Percentiles rank a stretch among this genome's conserved stretches.
Evolutionary conservation across 768 basidiomycete genomes (phyloP).

Genomic region (Pleurotus eryngii): DNA sequence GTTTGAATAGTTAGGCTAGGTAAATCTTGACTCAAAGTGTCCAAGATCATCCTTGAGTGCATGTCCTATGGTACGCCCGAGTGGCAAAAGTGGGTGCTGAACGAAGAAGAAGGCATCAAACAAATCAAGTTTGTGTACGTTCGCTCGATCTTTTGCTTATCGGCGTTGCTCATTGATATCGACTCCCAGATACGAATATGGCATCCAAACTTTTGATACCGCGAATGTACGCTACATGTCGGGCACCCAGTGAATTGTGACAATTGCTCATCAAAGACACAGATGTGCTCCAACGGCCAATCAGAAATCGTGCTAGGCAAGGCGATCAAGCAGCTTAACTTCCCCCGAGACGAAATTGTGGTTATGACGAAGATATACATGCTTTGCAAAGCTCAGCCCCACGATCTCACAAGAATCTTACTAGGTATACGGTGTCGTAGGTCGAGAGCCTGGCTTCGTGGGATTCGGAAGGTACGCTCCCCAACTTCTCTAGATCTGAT

Average conservation of each 20-base stretch:
- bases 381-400: not conserved
- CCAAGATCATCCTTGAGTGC: conserved; percentile 60
- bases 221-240: conserved; percentile 33
- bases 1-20: conserved; percentile 37
- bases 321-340: conserved; percentile 60
- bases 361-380: conserved; percentile 68
- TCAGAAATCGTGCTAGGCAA: conserved; percentile 70
- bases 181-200: conserved; percentile 47
- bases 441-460: conserved; percentile 16
- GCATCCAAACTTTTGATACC: conserved; percentile 62
- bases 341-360: conserved; percentile 73
- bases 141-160: not conserved
- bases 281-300: conserved; percentile 64
- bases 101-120: conserved; percentile 46
- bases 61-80: conserved; percentile 56
- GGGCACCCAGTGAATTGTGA: too few relatives aligned
- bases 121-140: conserved; percentile 41
- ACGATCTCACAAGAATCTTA: not conserved
- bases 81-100: conserved; percentile 48
- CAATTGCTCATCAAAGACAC: too few relatives aligned
- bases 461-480: conserved; percentile 28
- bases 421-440: conserved; percentile 37
- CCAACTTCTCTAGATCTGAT: not conserved
- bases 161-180: not conserved
- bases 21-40: conserved; percentile 59